phyloP scores from a whole-genome alignment of 148 eudicot genomes.

The Beta vulgaris region DNA sequence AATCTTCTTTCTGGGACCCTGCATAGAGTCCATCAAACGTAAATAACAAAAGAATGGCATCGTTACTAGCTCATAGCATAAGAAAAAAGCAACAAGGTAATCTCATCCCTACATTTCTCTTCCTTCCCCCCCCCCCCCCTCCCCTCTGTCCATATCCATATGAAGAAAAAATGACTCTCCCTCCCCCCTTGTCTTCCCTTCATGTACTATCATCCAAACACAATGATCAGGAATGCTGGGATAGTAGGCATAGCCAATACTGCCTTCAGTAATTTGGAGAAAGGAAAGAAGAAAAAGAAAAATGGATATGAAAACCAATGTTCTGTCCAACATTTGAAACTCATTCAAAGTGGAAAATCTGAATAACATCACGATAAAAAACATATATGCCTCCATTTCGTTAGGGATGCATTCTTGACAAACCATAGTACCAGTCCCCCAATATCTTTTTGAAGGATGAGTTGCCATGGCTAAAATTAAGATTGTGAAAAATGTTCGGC shows the following conservation, averaged over 20 bases:
- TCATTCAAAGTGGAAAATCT: neutral
- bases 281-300: too few species aligned
- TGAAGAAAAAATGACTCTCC: neutral
- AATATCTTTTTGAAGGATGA: too few species aligned
- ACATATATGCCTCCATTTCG: neutral
- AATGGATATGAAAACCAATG: too few species aligned
- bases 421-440: too few species aligned
- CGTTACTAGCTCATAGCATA: neutral
- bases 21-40: conserved; percentile 21
- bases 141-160: neutral
- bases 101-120: neutral
- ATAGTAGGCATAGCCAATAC: too few species aligned
- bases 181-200: neutral
- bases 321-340: neutral
- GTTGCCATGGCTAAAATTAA: neutral
- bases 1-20: conserved; percentile 95
- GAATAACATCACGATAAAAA: neutral
- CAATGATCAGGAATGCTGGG: neutral
- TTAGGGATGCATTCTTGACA: too few species aligned
- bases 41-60: neutral
- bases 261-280: neutral
- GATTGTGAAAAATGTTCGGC: neutral
- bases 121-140: neutral
- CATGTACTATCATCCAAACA: neutral
- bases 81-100: neutral